A percentile compares a stretch with the other conserved stretches of the same genome.
These are phyloP conservation scores for Diplodia seriata DNA, from an alignment of 2,329 filamentous ascomycete species.

Conservation along the genomic window DNA sequence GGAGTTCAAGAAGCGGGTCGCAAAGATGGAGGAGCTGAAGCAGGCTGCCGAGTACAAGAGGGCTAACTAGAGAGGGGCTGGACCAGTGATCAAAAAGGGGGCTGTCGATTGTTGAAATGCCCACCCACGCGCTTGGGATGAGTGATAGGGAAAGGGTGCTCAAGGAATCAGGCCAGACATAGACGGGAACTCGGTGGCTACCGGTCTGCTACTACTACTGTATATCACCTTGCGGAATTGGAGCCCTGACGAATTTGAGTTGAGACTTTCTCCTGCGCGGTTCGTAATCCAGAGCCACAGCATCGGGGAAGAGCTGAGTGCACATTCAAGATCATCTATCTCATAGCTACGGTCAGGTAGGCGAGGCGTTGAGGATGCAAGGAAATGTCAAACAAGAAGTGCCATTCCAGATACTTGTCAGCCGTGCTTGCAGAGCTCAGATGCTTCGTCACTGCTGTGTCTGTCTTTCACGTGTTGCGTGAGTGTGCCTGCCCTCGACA, in stretches of 20 bases:
- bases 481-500: too few species aligned
- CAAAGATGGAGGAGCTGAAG: conserved; percentile 97
- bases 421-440: too few species aligned
- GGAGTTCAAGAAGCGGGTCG: conserved; percentile 97
- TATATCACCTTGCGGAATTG: conserved; percentile 13
- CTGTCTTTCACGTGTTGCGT: too few species aligned
- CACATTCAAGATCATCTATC: too few species aligned
- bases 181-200: conserved; percentile 6
- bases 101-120: neutral
- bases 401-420: too few species aligned
- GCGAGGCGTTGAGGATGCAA: too few species aligned
- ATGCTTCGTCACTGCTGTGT: too few species aligned
- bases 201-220: conserved; percentile 11
- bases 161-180: neutral
- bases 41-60: conserved; percentile 82
- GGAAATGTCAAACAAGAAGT: too few species aligned
- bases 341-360: too few species aligned
- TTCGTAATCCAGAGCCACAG: neutral
- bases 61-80: conserved; percentile 69
- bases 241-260: conserved; percentile 7
- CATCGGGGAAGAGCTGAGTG: too few species aligned
- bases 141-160: neutral
- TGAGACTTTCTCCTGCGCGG: neutral
- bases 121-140: neutral
- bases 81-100: neutral